These are phyloP conservation scores for Daldinia decipiens DNA, from an alignment of 495 filamentous ascomycete species.

Conservation along the genomic window DNA sequence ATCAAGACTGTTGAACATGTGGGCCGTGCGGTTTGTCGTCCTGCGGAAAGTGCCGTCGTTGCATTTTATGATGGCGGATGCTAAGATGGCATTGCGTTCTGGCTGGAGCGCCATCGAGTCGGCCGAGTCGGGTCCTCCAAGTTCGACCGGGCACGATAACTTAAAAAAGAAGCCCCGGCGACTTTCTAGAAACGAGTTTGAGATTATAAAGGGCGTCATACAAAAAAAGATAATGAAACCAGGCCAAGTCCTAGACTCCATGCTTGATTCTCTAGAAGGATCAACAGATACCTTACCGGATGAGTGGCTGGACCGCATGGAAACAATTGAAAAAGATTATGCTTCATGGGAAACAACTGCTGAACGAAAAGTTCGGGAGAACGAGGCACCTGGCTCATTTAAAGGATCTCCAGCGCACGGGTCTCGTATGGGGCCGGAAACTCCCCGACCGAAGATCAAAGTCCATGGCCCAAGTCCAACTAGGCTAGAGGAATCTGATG, in stretches of 20 bases:
- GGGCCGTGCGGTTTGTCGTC: slow-evolving; percentile 79
- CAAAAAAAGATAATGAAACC: slow-evolving; percentile 74
- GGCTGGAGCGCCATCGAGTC: slow-evolving; percentile 68
- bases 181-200: slow-evolving; percentile 64
- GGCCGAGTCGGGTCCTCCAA: slow-evolving; percentile 36
- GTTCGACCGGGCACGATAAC: slow-evolving; percentile 14
- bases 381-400: slow-evolving; percentile 43
- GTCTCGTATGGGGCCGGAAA: slow-evolving; percentile 26
- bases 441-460: slow-evolving; percentile 33
- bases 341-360: slow-evolving; percentile 72
- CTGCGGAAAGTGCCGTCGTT: slow-evolving; percentile 76
- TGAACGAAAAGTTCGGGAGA: slow-evolving; percentile 53
- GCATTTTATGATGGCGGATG: slow-evolving; percentile 70
- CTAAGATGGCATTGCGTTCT: slow-evolving; percentile 68
- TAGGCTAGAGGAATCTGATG: slow-evolving; percentile 20
- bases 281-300: slow-evolving; percentile 85
- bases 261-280: slow-evolving; percentile 87
- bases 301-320: slow-evolving; percentile 85
- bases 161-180: slow-evolving; percentile 18
- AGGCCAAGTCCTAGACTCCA: slow-evolving; percentile 78
- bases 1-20: slow-evolving; percentile 72
- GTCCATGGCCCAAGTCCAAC: slow-evolving; percentile 39
- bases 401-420: slow-evolving; percentile 3
- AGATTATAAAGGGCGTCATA: slow-evolving; percentile 70
- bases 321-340: slow-evolving; percentile 82